Evolutionary conservation across 805 yeast genomes (phyloP), one percentile per base, ranked within the genome.

Genomic region (Teunomyces barrocoloradensis): DNA sequence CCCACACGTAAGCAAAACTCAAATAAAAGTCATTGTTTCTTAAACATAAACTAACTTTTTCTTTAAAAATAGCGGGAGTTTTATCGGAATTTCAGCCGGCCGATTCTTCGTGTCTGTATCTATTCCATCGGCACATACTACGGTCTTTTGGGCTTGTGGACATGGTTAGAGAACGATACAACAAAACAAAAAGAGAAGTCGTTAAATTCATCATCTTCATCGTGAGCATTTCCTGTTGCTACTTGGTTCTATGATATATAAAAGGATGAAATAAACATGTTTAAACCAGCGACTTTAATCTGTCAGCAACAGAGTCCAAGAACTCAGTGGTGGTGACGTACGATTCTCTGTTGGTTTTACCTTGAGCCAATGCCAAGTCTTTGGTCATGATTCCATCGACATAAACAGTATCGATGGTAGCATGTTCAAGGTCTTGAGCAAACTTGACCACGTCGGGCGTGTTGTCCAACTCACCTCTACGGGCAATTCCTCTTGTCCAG

Each of bases 251-350:
- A 37, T 37, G 40, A 37, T 37, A 20, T 13, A 23, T 37, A 37
- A 13, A 36, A 25, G 10, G 27, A 21, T 6, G 11, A 5, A 20
- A 21, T n/a, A 20, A 12, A n/a, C 18, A 6, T 21, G n/a, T 13
- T n/a, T 37, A n/a, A 17, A 23, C 29, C 18, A 20, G 25, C 5
- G 35, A 34, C 44, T 64, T 61, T 61, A 90, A 78, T 66, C 89
- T 83, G 54, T 69, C 68, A 49, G 87, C 85, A 52, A 91, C 97
- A 33, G 85, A 86, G 53, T 84, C 87, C 57, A 91, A 82, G 69
- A 89, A 91, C 69, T 89, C 97, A 66, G 87, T 94, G 45, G 97
- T 92, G 44, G 95, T 85, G 35, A 90, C 97, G 58, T 89, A 91
- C 32, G 85, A 62, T 15, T 82, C 72, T 68, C 97, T 84, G 57